Conservation (phyloP, 108 stramenopile genomes). For the Hondaea fermentalgiana region DNA sequence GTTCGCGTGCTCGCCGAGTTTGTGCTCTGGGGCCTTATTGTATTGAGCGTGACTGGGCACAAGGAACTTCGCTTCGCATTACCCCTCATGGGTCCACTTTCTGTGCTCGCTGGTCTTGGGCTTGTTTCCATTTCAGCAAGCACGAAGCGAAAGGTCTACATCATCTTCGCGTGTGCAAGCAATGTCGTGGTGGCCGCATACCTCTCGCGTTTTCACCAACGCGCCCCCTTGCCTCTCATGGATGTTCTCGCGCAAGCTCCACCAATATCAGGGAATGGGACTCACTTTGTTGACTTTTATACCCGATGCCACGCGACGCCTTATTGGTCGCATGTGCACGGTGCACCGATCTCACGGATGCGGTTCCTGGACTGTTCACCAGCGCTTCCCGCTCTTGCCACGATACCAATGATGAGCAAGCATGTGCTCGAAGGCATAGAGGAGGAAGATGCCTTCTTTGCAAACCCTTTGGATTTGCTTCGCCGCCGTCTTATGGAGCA, state of each 20-base stretch:
- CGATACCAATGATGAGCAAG: background rate
- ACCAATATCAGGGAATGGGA: background rate
- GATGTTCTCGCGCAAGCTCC: background rate
- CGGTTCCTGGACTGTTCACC: slow-evolving; percentile 2
- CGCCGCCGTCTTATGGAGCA: background rate
- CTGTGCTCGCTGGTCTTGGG: background rate
- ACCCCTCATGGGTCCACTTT: background rate
- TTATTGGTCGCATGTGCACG: background rate
- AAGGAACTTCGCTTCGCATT: background rate
- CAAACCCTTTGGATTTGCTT: background rate
- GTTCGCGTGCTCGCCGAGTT: background rate
- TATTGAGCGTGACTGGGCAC: background rate
- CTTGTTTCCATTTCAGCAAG: background rate
- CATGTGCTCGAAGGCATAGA: background rate
- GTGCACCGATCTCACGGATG: background rate
- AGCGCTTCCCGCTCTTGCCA: background rate
- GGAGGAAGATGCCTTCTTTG: background rate
- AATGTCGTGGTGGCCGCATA: background rate
- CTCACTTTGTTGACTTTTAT: background rate
- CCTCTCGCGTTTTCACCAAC: background rate
- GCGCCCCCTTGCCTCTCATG: background rate
- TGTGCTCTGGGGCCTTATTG: background rate
- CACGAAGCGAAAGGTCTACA: background rate
- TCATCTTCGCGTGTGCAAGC: background rate
- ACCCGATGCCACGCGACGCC: slow-evolving; percentile 5